Conservation (phyloP, 2,329 filamentous ascomycete genomes). For the Tolypocladium pustulatum region DNA sequence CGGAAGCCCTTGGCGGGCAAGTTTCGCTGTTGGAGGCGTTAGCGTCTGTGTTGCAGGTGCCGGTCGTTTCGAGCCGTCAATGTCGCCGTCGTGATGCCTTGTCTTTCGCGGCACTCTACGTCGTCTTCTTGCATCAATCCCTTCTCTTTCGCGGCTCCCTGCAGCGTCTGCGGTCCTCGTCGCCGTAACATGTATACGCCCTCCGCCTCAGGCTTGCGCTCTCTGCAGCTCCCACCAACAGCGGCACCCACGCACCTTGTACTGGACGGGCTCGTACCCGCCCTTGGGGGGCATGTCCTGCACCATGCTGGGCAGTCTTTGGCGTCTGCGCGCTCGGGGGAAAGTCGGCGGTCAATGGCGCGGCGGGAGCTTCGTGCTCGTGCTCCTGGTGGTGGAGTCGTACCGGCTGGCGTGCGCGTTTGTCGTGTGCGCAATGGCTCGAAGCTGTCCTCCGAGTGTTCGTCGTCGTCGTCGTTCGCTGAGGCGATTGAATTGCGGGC, state of each 20-base stretch:
- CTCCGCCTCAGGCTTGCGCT: neutral
- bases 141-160: too few relatives aligned
- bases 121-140: too few relatives aligned
- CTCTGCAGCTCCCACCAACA: neutral
- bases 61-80: neutral
- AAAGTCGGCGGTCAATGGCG: neutral
- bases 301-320: slow-evolving; percentile 57
- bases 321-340: neutral
- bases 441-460: neutral
- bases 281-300: slow-evolving; percentile 95
- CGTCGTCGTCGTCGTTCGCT: neutral
- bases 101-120: neutral
- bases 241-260: slow-evolving; percentile 84
- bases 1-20: slow-evolving; percentile 85
- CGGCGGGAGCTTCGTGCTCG: neutral
- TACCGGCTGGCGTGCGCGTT: neutral
- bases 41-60: neutral
- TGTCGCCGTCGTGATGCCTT: neutral
- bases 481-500: neutral
- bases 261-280: slow-evolving; percentile 94
- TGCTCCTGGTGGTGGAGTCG: neutral
- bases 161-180: too few relatives aligned
- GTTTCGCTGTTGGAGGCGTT: slow-evolving; percentile 55
- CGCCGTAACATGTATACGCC: neutral
- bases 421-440: neutral